Evolutionary conservation across 164 flowering plant genomes (phyloP).

Genomic region (Macadamia integrifolia): DNA sequence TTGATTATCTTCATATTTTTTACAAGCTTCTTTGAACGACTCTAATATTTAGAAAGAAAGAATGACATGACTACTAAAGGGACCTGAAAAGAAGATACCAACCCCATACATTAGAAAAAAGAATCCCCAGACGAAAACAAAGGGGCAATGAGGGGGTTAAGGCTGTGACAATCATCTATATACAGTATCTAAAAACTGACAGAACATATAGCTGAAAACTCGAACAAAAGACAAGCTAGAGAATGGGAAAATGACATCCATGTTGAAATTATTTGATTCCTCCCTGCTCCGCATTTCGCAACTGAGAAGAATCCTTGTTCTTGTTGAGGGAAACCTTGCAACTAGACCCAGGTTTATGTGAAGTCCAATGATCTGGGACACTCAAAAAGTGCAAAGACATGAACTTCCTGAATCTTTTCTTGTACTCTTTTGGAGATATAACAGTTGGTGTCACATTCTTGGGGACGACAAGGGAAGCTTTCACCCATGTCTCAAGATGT

Average conservation of each 20-base stretch:
- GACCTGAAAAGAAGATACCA: slow-evolving; percentile 13
- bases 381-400: slow-evolving; percentile 61
- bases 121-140: background rate
- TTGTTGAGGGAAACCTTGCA: slow-evolving; percentile 27
- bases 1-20: slow-evolving; percentile 1
- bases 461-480: slow-evolving; percentile 77
- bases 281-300: slow-evolving; percentile 13
- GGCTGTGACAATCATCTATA: slow-evolving; percentile 7
- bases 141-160: slow-evolving; percentile 5
- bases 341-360: slow-evolving; percentile 27
- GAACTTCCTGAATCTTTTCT: slow-evolving; percentile 87
- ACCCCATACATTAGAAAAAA: slow-evolving; percentile 37
- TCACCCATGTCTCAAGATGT: slow-evolving; percentile 87
- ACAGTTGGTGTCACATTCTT: slow-evolving; percentile 74
- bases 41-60: background rate
- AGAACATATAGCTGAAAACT: background rate
- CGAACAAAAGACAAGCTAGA: background rate
- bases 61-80: background rate
- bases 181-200: slow-evolving; percentile 9
- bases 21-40: slow-evolving; percentile 4
- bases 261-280: slow-evolving; percentile 9
- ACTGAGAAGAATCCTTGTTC: slow-evolving; percentile 18
- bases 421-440: slow-evolving; percentile 81
- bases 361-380: slow-evolving; percentile 73
- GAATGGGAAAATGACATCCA: background rate